Base-by-base conservation (phyloP, 23 red algal species). In the Chondrus crispus region DNA sequence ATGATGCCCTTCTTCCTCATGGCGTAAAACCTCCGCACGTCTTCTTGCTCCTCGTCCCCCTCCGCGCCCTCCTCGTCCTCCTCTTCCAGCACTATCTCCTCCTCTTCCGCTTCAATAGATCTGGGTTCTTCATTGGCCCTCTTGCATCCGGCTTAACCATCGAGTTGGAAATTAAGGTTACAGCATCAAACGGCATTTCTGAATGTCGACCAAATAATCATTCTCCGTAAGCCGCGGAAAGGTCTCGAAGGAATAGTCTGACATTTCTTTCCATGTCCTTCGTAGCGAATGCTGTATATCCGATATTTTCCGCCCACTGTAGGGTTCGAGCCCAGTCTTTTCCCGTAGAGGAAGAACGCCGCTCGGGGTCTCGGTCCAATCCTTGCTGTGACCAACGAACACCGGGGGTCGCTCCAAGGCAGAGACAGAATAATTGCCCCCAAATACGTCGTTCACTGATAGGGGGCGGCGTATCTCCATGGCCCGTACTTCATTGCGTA, bases 271-370 rank as follows among this genome's bases (percentile, higher is more conserved):
- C 63, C 14, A 89, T 55, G 3, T 89, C 85, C 10, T 89, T 48
- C 51, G 85, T 64, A 2, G 68, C 85, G 19, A 89, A 53, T 28
- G 71, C 85, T 39, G 68, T 69, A 48, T 77, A 89, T 62, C 77
- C 68, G 6, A 89, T 69, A 60, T 78, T 89, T 89, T 89, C 52
- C 49, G 66, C 20, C 68, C 66, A 42, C 68, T 78, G 22, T 78
- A 89, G 10, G 85, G 85, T 45, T 89, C 85, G 58, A 89, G 40
- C 28, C 85, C 85, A 58, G 85, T 47, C 36, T 89, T 89, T 29
- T 89, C 85, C 85, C 85, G 77, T 2, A 72, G 44, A 20, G 85
- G 85, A 6, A 89, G 68, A 57, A 62, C 71, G 43, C 68, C 85
- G 24, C 68, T 49, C 40, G 46, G 46, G 77, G 85, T 89, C 42